Evolutionary conservation across 257 asterid species (phyloP).

Genomic region (Primulina tabacum): DNA sequence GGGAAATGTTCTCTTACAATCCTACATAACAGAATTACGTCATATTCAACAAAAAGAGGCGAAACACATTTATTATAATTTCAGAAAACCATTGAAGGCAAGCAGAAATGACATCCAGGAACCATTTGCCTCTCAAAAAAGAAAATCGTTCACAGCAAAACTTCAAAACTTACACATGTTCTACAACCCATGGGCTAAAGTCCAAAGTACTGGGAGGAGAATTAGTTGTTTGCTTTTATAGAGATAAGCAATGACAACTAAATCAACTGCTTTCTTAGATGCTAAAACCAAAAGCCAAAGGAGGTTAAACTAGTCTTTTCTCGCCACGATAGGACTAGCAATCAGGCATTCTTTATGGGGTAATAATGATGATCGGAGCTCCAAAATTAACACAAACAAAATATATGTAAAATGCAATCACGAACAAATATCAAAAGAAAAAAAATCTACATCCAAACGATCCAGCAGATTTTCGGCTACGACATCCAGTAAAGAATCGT

Average conservation of each 20-base stretch:
- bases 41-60: conserved; percentile 5
- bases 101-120: conserved; percentile 3
- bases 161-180: neutral
- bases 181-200: neutral
- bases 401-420: neutral
- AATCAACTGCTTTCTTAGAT: too few species aligned
- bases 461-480: conserved; percentile 88
- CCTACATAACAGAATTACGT: conserved; percentile 43
- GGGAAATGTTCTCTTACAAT: conserved; percentile 82
- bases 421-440: neutral
- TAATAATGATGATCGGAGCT: too few species aligned
- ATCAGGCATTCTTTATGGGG: neutral
- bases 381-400: neutral
- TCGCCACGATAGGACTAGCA: too few species aligned
- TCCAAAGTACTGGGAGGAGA: conserved; percentile 8
- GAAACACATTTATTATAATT: neutral
- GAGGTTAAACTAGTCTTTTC: too few species aligned
- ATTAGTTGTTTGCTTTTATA: neutral
- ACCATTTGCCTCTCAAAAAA: conserved; percentile 15
- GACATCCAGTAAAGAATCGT: conserved; percentile 69
- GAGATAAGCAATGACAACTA: neutral
- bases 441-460: conserved; percentile 67
- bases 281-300: too few species aligned
- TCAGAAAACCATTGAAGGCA: conserved; percentile 10
- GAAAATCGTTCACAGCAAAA: neutral